These are phyloP conservation scores for Aspergillus felis DNA, from an alignment of 2,329 filamentous ascomycete genomes.

Conservation along the genomic window DNA sequence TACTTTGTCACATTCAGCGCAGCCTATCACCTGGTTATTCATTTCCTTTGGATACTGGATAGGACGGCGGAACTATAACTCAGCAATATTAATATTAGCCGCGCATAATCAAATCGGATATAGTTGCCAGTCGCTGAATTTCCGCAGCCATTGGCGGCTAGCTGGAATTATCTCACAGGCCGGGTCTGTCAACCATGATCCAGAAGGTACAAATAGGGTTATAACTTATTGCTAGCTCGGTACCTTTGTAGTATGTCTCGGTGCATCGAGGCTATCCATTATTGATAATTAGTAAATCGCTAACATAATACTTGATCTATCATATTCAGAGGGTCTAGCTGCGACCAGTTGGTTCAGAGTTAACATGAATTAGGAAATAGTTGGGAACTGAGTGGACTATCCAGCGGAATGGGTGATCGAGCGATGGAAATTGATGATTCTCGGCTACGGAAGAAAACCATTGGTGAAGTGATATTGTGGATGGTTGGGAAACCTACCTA, in stretches of 20 bases:
- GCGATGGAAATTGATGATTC: not conserved
- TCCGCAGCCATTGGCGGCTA: slow-evolving; percentile 19
- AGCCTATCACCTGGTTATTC: not conserved
- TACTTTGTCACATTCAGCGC: not conserved
- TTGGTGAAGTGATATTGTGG: not conserved
- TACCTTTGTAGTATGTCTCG: not conserved
- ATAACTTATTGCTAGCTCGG: not conserved
- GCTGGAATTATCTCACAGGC: slow-evolving; percentile 11
- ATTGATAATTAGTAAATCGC: not conserved
- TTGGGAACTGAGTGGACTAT: not conserved
- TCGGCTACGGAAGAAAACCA: not conserved
- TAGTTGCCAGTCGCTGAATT: slow-evolving; percentile 1
- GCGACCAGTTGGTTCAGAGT: no score
- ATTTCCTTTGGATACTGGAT: not conserved
- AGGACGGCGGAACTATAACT: no score
- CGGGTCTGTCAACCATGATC: not conserved
- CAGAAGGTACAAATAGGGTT: not conserved
- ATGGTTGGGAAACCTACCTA: no score
- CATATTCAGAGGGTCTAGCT: not conserved
- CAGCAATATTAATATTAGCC: not conserved
- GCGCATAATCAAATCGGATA: not conserved
- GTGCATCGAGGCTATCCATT: not conserved
- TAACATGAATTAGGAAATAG: not conserved
- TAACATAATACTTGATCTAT: not conserved
- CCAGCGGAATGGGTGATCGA: no score